A percentile compares a stretch with the other conserved stretches of the same genome.
Conservation (phyloP, 768 basidiomycete species). For the Serpula lacrymans region DNA sequence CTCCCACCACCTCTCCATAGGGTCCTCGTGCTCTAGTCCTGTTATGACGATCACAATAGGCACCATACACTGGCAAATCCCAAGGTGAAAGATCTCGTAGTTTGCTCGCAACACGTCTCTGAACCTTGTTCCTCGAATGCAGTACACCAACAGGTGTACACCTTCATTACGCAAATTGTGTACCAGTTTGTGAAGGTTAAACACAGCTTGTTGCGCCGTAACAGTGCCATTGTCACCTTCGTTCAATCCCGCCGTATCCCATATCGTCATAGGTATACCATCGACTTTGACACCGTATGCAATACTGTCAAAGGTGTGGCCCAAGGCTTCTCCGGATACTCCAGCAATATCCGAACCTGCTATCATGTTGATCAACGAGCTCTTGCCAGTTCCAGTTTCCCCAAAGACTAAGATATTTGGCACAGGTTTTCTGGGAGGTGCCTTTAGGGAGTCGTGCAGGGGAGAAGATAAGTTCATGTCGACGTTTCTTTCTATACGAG, state of each 20-base stretch:
- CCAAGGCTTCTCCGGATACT: slow-evolving; percentile 28
- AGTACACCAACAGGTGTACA: slow-evolving; percentile 38
- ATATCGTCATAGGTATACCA: slow-evolving; percentile 17
- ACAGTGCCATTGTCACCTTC: slow-evolving; percentile 17
- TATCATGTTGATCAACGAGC: slow-evolving; percentile 43
- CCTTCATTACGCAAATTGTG: slow-evolving; percentile 25
- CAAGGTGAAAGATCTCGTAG: slow-evolving; percentile 37
- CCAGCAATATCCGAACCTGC: slow-evolving; percentile 19
- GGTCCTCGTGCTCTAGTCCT: slow-evolving; percentile 34
- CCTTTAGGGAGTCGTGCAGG: too few relatives aligned
- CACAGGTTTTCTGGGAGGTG: too few relatives aligned
- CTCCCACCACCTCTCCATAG: slow-evolving; percentile 34
- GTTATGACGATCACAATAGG: slow-evolving; percentile 39
- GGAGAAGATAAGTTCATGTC: too few relatives aligned
- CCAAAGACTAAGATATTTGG: slow-evolving; percentile 41
- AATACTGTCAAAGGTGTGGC: slow-evolving; percentile 32
- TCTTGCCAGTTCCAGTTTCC: slow-evolving; percentile 41
- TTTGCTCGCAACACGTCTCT: slow-evolving; percentile 26
- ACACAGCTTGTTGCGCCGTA: slow-evolving; percentile 17
- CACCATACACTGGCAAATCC: slow-evolving; percentile 35
- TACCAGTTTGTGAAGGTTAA: slow-evolving; percentile 17
- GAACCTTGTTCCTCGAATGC: slow-evolving; percentile 33
- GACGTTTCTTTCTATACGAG: too few relatives aligned
- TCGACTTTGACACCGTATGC: slow-evolving; percentile 20
- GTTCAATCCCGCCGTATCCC: slow-evolving; percentile 39